Percentiles rank a stretch among this genome's conserved stretches.
Conservation (phyloP, 169 alveolate species). For the Theileria parva region DNA sequence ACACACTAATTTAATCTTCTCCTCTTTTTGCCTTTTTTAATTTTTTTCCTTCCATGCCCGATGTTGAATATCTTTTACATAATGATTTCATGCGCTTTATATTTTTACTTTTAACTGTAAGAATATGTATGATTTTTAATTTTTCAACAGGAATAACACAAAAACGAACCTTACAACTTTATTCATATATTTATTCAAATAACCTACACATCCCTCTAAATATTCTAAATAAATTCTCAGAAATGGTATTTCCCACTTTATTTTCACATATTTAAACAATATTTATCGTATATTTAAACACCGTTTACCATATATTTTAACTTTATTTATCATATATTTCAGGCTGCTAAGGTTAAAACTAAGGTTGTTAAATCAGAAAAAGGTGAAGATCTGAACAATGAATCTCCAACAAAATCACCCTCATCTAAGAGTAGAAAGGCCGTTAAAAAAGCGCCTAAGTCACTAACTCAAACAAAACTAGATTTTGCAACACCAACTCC, state of each 20-base stretch:
- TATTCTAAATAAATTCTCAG: neutral
- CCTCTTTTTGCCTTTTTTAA: neutral
- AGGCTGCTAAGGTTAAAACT: neutral
- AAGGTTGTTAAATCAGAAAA: neutral
- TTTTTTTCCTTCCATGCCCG: neutral
- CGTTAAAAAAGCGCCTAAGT: conserved; percentile 25
- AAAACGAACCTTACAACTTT: neutral
- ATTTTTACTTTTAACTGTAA: neutral
- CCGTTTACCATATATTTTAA: too few species aligned
- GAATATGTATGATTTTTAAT: neutral
- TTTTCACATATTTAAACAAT: too few species aligned
- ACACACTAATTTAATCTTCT: conserved; percentile 61
- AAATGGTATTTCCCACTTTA: neutral
- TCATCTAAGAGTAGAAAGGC: conserved; percentile 42
- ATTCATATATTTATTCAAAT: neutral
- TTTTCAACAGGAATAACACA: neutral
- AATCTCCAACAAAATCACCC: neutral
- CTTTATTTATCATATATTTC: neutral
- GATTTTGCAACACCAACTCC: neutral
- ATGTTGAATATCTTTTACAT: neutral
- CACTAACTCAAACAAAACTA: conserved; percentile 43
- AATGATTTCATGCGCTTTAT: neutral
- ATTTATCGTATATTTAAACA: too few species aligned
- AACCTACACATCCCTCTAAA: neutral
- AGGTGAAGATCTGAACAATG: neutral